Evolutionary conservation across 192 early-diverging fungal genomes (phyloP).

Genomic region (Neocallimastix lanati): DNA sequence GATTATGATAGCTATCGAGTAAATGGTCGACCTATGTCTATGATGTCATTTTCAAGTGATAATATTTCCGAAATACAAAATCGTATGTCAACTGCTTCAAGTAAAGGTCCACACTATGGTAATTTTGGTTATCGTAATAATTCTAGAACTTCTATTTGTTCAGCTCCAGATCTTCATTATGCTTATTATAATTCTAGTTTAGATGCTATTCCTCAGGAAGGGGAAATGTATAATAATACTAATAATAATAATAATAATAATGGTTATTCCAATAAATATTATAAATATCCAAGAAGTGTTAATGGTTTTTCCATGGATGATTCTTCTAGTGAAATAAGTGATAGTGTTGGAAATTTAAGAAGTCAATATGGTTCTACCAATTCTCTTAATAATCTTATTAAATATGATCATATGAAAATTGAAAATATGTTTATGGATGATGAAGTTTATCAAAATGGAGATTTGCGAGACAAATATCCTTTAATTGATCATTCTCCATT

Average conservation of each 20-base stretch:
- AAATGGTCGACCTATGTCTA: not conserved
- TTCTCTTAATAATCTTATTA: not conserved
- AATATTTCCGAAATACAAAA: not conserved
- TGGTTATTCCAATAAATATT: not conserved
- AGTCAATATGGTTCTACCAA: not conserved
- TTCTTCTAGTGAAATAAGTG: not conserved
- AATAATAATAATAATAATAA: no score
- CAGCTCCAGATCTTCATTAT: not conserved
- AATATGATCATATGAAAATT: not conserved
- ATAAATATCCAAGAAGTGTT: not conserved
- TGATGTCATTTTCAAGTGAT: not conserved
- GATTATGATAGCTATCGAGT: not conserved
- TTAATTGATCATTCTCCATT: constrained; percentile 33
- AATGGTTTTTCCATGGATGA: not conserved
- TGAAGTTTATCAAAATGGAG: not conserved
- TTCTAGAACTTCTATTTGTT: not conserved
- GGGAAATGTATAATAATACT: no score
- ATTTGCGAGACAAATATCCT: not conserved
- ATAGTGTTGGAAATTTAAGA: not conserved
- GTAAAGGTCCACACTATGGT: not conserved
- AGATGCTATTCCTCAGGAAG: not conserved
- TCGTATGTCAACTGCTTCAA: no score
- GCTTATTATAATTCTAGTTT: not conserved
- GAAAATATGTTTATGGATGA: not conserved
- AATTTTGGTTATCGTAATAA: not conserved